Base-by-base conservation (phyloP, 495 filamentous ascomycete genomes). In the Lophium mytilinum region DNA sequence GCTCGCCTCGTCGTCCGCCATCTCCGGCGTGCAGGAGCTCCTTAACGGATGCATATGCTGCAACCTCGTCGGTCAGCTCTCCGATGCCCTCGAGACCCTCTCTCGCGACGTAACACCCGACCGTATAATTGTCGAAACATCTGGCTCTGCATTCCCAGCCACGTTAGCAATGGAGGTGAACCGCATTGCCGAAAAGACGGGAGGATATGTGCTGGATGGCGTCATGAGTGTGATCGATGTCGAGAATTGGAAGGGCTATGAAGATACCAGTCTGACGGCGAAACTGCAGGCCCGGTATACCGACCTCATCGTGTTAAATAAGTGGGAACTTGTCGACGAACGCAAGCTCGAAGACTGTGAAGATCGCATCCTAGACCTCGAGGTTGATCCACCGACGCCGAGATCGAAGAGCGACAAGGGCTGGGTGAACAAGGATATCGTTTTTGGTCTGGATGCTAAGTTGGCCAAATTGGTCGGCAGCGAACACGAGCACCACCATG, bases 11-110 rank as follows among this genome's bases (percentile, higher is more conserved):
- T 83, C 86, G 3, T 76, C 79, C 53, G 83, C 90, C 36, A 89
- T 98, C 64, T 81, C 86, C n/a, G 92, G 89, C 52, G 90, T 94
- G 15, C 83, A 84, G 63, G 93, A 98, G 67, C 76, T 98, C 3
- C 83, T 97, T 17, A 92, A 94, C 66, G 93, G 93, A 59, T 98
- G 93, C 71, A 96, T 98, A 67, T 98, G 93, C 78, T 98, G 93
- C 74, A 98, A 96, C 67, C 84, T 96, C 14, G 90, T 98, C 51
- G 93, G 93, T 3, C 87, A 93, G 70, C 80, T 98, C 21, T 80
- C 81, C 63, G 80, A 85, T 50, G 92, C 92, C 0, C 83, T 98
- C 2, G 68, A 80, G 4, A 80, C 89, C 53, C 83, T 97, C 12
- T 76, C 77, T 47, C 66, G 73, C 39, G 73, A 78, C 37, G 75